Base-by-base conservation (phyloP, 495 filamentous ascomycete genomes). In the Podospora sp. region DNA sequence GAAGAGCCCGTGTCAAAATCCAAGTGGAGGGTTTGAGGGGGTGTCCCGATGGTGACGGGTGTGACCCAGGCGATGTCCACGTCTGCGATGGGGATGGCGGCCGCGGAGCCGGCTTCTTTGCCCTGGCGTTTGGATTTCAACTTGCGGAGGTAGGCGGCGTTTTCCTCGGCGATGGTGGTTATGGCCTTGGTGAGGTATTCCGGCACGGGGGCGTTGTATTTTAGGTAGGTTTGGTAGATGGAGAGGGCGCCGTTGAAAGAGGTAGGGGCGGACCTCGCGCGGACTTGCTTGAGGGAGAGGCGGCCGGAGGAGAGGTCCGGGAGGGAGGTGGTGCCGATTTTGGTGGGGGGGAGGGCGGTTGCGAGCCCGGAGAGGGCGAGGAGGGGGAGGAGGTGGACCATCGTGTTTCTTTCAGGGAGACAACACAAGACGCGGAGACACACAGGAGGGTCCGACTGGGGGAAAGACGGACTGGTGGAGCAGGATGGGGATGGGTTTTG, bases 1-100 rank as follows among this genome's bases (percentile, higher is more conserved):
- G 90, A 88, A 27, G 88, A 91, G 11, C 91, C 91, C 50, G 91
- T 92, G 73, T 94, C 91, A 71, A 92, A 85, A 74, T 92, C 89
- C 65, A 93, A 75, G 71, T 87, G 83, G 67, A 92, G 74, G 11
- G 83, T 87, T 60, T 88, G 86, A 16, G 81, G 80, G 0, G 80
- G 80, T 0, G 79, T 81, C 68, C 91, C 91, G 68, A 93, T 80
- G 8, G 76, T 80, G 65, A 93, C 90, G 26, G 90, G 89, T 35
- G 84, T 86, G 58, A 93, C 72, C 71, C 92, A 94, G 76, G 90
- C 86, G 14, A 73, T 68, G 72, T 93, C 91, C 67, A 83, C 79
- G n/a, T 76, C 60, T 73, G 87, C 80, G 2, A 76, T 72, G 60
- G 91, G 90, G 6, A 76, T 83, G 27, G 88, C 85, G 36, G 79